Evolutionary conservation across 306 rosid species (phyloP).

Genomic region (Cyamopsis tetragonoloba): DNA sequence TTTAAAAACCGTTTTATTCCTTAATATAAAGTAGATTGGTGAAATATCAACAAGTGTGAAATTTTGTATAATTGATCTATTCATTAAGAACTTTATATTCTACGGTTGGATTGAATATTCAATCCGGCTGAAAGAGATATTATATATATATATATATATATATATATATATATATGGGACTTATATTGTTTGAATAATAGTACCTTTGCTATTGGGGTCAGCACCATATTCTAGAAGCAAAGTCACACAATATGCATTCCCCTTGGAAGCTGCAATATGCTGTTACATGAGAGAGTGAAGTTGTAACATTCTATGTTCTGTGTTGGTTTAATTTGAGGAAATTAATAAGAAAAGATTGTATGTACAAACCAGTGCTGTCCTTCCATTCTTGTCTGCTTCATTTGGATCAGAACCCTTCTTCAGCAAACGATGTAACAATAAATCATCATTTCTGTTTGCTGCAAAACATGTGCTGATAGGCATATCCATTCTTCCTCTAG

Average conservation of each 20-base stretch:
- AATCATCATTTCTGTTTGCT: conserved; percentile 45
- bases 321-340: background rate
- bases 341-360: too few species aligned
- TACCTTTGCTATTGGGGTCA: conserved; percentile 64
- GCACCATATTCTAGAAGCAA: conserved; percentile 59
- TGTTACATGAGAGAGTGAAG: conserved; percentile 30
- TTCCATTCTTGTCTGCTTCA: conserved; percentile 49
- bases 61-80: too few species aligned
- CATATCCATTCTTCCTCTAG: conserved; percentile 54
- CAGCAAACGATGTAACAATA: conserved; percentile 49
- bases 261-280: conserved; percentile 66
- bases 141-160: too few species aligned
- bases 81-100: too few species aligned
- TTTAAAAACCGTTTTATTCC: too few species aligned
- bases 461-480: conserved; percentile 68
- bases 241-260: conserved; percentile 44
- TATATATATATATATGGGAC: too few species aligned
- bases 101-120: too few species aligned
- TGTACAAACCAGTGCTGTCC: conserved; percentile 57
- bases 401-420: conserved; percentile 62
- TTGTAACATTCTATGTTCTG: background rate
- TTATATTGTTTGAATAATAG: too few species aligned
- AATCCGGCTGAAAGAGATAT: too few species aligned
- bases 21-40: too few species aligned
- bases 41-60: too few species aligned